Conservation (phyloP, 1,284 basidiomycete genomes). For the Coniferiporia sulphurascens region DNA sequence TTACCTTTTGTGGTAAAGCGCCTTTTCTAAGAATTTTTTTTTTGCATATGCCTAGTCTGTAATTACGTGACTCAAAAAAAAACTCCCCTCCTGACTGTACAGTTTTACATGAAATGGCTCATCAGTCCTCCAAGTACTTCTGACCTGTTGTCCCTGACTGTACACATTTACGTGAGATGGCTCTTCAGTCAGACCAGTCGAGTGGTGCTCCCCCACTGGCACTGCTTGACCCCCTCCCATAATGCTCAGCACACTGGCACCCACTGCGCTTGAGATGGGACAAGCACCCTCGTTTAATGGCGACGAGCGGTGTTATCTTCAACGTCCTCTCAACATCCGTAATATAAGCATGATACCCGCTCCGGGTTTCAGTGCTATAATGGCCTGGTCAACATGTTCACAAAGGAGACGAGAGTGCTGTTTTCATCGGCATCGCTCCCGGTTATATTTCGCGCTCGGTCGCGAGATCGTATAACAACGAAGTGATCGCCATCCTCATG, state of each 20-base stretch:
- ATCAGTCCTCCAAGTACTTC: no score
- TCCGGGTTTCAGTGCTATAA: slow-evolving; percentile 94
- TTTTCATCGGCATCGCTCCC: slow-evolving; percentile 97
- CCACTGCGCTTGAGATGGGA: no score
- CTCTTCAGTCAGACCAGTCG: slow-evolving; percentile 99
- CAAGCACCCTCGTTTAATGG: slow-evolving; percentile 97
- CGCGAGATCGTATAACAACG: slow-evolving; percentile 99
- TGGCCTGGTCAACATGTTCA: slow-evolving; percentile 99
- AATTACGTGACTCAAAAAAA: no score
- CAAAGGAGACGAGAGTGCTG: slow-evolving; percentile 93
- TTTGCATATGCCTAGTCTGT: no score
- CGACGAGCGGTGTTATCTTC: slow-evolving; percentile 94
- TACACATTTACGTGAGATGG: no score
- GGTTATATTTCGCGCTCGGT: slow-evolving; percentile 99
- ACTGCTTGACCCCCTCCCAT: no score
- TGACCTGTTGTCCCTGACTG: no score
- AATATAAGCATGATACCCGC: slow-evolving; percentile 97
- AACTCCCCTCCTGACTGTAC: no score
- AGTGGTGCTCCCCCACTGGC: slow-evolving; percentile 97
- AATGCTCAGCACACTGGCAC: no score
- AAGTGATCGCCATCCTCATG: slow-evolving; percentile 99
- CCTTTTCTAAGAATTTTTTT: no score
- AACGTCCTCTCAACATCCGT: slow-evolving; percentile 95
- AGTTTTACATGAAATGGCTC: no score
- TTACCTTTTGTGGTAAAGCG: no score